Evolutionary conservation across 2,329 filamentous ascomycete species (phyloP).

Genomic region (Colletotrichum sp.): DNA sequence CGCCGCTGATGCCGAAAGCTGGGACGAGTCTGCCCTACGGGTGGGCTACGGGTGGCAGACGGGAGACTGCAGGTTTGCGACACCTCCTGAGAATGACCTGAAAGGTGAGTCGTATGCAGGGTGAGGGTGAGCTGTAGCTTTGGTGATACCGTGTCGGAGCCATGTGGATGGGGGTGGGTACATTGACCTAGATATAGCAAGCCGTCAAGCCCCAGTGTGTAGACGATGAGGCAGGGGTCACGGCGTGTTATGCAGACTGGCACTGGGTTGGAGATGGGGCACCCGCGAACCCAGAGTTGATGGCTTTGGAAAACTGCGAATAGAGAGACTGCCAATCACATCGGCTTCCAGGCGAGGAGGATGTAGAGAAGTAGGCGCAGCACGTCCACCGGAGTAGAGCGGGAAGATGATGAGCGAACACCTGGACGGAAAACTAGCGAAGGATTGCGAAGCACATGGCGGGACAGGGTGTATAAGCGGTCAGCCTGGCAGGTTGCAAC

Average conservation of each 20-base stretch:
- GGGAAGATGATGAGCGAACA: background rate
- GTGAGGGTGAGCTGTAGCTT: background rate
- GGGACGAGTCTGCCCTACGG: slow-evolving; percentile 11
- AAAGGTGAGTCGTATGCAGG: slow-evolving; percentile 1
- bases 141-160: slow-evolving; percentile 1
- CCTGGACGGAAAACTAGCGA: background rate
- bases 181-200: slow-evolving; percentile 14
- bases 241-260: background rate
- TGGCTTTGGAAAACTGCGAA: background rate
- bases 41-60: slow-evolving; percentile 5
- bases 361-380: background rate
- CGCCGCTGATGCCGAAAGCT: background rate
- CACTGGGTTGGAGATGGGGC: background rate
- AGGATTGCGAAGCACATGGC: background rate
- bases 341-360: slow-evolving; percentile 1
- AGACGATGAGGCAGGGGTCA: background rate
- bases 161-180: slow-evolving; percentile 7
- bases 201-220: background rate
- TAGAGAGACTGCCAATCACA: background rate
- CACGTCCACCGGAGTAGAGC: background rate
- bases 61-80: slow-evolving; percentile 19
- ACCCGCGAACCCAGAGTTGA: background rate
- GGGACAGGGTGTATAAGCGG: background rate
- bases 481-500: background rate
- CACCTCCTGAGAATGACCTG: slow-evolving; percentile 17